Evolutionary conservation across 2,329 filamentous ascomycete species (phyloP).

Genomic region (Aureobasidium sp.): DNA sequence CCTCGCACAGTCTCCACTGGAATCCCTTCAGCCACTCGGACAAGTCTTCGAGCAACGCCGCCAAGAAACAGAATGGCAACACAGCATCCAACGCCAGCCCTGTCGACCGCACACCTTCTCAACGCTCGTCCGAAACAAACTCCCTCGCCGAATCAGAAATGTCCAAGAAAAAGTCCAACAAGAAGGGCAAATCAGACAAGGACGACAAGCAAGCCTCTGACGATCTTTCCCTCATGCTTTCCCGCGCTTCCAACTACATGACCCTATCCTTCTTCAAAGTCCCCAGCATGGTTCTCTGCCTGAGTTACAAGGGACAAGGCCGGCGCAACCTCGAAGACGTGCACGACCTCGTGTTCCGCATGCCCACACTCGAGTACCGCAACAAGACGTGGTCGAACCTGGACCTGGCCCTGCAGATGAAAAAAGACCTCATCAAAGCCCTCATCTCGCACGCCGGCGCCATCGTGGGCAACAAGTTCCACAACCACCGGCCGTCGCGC

Average conservation of each 20-base stretch:
- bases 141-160: conserved; percentile 18
- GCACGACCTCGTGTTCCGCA: conserved; percentile 92
- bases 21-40: conserved; percentile 34
- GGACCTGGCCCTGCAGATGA: conserved; percentile 82
- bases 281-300: conserved; percentile 85
- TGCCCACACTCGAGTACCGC: conserved; percentile 88
- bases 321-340: conserved; percentile 95
- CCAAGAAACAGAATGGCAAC: conserved; percentile 16
- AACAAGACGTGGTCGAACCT: conserved; percentile 99
- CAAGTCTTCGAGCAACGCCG: conserved; percentile 20
- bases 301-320: conserved; percentile 93
- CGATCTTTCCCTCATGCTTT: conserved; percentile 94
- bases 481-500: conserved; percentile 71
- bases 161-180: conserved; percentile 26
- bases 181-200: conserved; percentile 38
- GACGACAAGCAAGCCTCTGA: conserved; percentile 57
- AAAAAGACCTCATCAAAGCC: conserved; percentile 88
- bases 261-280: conserved; percentile 93
- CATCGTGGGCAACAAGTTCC: conserved; percentile 96
- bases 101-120: conserved; percentile 24
- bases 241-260: conserved; percentile 92
- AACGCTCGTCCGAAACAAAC: conserved; percentile 21
- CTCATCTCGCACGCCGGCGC: conserved; percentile 92
- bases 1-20: conserved; percentile 27
- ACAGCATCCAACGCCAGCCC: conserved; percentile 19